Evolutionary conservation across 441 rosid genomes (phyloP).

Genomic region (Populus hybrid): DNA sequence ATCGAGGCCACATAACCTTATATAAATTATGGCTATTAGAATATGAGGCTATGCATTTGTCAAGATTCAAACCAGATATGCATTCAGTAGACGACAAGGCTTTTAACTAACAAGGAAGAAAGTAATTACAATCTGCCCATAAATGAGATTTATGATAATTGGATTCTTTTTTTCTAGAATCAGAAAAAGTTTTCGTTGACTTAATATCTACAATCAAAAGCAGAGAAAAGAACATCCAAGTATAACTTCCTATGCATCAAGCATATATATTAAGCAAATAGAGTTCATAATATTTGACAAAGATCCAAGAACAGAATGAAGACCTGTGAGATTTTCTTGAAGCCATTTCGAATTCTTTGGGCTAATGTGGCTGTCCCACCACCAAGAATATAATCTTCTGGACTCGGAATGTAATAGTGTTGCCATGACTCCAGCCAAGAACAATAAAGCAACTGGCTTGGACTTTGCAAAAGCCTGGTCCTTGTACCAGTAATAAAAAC

Average conservation of each 20-base stretch:
- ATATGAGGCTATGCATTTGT: neutral
- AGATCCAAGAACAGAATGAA: conserved; percentile 15
- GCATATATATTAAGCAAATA: neutral
- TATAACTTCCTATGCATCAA: neutral
- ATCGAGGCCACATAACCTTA: neutral
- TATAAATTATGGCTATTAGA: neutral
- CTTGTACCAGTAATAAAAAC: conserved; percentile 41
- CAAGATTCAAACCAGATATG: neutral
- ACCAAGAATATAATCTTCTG: conserved; percentile 84
- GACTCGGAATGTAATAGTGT: conserved; percentile 44
- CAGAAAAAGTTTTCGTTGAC: neutral
- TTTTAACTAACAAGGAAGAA: neutral
- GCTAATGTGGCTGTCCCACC: conserved; percentile 98
- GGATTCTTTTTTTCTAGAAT: neutral
- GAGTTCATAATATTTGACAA: neutral
- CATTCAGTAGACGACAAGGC: neutral
- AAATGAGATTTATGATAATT: neutral
- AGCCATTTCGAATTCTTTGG: conserved; percentile 99
- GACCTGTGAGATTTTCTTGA: conserved; percentile 94
- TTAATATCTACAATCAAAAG: neutral
- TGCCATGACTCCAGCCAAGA: conserved; percentile 57
- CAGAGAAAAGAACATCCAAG: neutral
- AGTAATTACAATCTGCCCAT: neutral
- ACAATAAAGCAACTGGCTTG: conserved; percentile 36
- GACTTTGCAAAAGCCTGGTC: conserved; percentile 42